These are phyloP conservation scores for Colletotrichum sidae DNA, from an alignment of 2,329 filamentous ascomycete species.

Conservation along the genomic window DNA sequence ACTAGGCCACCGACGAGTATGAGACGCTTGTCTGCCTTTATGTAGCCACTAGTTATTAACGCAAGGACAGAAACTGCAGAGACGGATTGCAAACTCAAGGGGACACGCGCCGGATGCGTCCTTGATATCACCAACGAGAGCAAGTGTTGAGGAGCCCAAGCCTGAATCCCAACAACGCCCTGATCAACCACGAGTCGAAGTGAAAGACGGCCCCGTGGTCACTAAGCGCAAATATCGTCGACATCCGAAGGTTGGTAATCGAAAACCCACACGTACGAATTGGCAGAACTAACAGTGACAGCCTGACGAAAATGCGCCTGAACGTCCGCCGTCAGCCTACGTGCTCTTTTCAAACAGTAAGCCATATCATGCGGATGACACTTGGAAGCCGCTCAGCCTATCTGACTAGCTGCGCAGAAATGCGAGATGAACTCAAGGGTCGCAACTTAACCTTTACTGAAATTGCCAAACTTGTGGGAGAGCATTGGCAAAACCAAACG, in stretches of 20 bases:
- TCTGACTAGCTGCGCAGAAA: conserved; percentile 61
- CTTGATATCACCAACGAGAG: conserved; percentile 60
- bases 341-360: conserved; percentile 87
- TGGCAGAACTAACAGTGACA: conserved; percentile 45
- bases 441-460: conserved; percentile 84
- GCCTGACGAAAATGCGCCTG: conserved; percentile 83
- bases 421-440: conserved; percentile 81
- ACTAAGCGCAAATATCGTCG: conserved; percentile 81
- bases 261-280: background rate
- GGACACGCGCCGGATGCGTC: conserved; percentile 68
- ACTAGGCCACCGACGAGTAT: conserved; percentile 82
- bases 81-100: conserved; percentile 80
- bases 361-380: conserved; percentile 45
- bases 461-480: conserved; percentile 84
- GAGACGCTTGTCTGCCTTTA: conserved; percentile 40
- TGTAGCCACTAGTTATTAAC: background rate
- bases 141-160: conserved; percentile 66
- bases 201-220: conserved; percentile 50
- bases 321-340: conserved; percentile 84
- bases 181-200: conserved; percentile 60
- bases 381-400: background rate
- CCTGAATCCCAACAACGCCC: conserved; percentile 61
- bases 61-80: conserved; percentile 76
- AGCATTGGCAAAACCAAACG: conserved; percentile 81
- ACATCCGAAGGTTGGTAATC: conserved; percentile 75